Evolutionary conservation across 1,284 basidiomycete genomes (phyloP).

Genomic region (Trametes sp.): DNA sequence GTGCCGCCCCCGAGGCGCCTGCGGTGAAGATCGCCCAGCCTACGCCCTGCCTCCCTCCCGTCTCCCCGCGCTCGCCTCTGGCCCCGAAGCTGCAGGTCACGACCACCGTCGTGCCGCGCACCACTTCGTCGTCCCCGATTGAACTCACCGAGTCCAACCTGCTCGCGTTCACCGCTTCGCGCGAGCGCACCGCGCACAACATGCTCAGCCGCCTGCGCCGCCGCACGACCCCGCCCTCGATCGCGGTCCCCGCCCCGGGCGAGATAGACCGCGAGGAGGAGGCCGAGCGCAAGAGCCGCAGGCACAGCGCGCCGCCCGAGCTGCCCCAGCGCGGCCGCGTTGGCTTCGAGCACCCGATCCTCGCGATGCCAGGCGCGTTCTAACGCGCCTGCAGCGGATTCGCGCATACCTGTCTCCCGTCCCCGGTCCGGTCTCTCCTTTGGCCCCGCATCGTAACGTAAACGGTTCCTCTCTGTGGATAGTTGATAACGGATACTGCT

Average conservation of each 20-base stretch:
- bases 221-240: slow-evolving; percentile 51
- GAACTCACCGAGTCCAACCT: slow-evolving; percentile 63
- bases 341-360: slow-evolving; percentile 47
- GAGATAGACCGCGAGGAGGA: slow-evolving; percentile 38
- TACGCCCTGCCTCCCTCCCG: slow-evolving; percentile 35
- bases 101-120: slow-evolving; percentile 57
- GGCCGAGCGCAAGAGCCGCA: slow-evolving; percentile 44
- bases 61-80: slow-evolving; percentile 46
- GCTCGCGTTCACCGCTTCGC: slow-evolving; percentile 50
- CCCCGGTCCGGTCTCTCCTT: neutral
- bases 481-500: slow-evolving; percentile 32
- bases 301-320: slow-evolving; percentile 51
- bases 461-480: slow-evolving; percentile 23
- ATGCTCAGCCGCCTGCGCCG: slow-evolving; percentile 71
- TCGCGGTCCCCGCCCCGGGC: slow-evolving; percentile 34
- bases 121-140: slow-evolving; percentile 50
- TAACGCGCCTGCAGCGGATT: slow-evolving; percentile 32
- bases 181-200: slow-evolving; percentile 60
- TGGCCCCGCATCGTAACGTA: slow-evolving; percentile 25
- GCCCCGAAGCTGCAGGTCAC: slow-evolving; percentile 55
- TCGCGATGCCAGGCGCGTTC: slow-evolving; percentile 49
- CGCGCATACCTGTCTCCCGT: slow-evolving; percentile 10
- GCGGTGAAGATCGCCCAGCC: slow-evolving; percentile 38
- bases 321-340: slow-evolving; percentile 42
- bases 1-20: slow-evolving; percentile 34